These are phyloP conservation scores for Oryza meyeriana DNA, from an alignment of 176 grass and related monocot genomes.

Conservation along the genomic window DNA sequence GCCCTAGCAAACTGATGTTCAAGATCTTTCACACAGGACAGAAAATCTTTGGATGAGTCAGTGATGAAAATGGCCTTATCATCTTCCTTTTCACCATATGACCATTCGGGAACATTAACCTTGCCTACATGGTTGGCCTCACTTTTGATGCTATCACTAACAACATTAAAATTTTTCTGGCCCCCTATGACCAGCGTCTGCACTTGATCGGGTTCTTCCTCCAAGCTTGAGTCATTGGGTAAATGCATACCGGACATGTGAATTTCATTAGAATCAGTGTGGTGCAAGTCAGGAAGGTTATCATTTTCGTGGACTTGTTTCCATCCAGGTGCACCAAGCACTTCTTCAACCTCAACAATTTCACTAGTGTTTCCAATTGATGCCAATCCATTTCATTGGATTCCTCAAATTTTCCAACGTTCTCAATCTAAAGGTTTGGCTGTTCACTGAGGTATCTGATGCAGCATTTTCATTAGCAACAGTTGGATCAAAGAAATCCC, in stretches of 20 bases:
- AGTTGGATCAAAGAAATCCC: conserved; percentile 66
- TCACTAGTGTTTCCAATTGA: conserved; percentile 20
- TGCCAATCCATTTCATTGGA: background rate
- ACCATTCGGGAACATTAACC: conserved; percentile 11
- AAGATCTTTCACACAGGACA: conserved; percentile 51
- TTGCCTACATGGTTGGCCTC: background rate
- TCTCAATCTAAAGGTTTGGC: background rate
- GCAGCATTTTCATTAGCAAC: conserved; percentile 6
- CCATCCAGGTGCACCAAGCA: background rate
- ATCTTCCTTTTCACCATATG: conserved; percentile 32
- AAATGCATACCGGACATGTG: conserved; percentile 3
- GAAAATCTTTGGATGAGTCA: conserved; percentile 43
- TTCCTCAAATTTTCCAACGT: background rate
- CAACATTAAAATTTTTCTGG: background rate
- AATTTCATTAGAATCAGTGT: conserved; percentile 16
- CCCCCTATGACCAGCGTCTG: background rate
- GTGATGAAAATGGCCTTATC: conserved; percentile 27
- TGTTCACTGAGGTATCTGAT: conserved; percentile 3
- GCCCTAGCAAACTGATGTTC: conserved; percentile 56
- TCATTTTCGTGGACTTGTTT: conserved; percentile 5
- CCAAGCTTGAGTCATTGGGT: conserved; percentile 2
- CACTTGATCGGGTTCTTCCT: conserved; percentile 11
- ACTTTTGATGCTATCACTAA: background rate
- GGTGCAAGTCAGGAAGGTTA: background rate
- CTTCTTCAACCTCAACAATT: conserved; percentile 5